Conservation (phyloP, 1,284 basidiomycete species). For the Serendipita sp. region DNA sequence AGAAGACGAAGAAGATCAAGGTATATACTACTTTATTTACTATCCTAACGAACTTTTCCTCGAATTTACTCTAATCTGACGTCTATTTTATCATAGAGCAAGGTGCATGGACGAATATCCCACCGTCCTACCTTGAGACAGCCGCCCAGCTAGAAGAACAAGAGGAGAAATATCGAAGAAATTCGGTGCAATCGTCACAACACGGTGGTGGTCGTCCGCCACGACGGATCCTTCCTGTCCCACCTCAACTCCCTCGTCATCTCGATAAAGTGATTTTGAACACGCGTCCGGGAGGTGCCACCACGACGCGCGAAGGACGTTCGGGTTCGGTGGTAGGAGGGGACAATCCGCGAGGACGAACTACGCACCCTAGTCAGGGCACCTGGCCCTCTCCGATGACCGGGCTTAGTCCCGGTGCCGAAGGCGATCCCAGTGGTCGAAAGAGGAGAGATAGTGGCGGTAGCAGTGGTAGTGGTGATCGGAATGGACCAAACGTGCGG, state of each 20-base stretch:
- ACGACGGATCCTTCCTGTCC: conserved; percentile 65
- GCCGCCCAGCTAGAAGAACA: conserved; percentile 74
- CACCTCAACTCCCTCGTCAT: conserved; percentile 78
- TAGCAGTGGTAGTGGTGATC: not conserved
- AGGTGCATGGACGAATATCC: conserved; percentile 53
- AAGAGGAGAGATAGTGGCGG: not conserved
- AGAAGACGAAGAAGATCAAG: conserved; percentile 12
- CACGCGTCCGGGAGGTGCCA: conserved; percentile 18
- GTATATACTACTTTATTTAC: conserved; percentile 16
- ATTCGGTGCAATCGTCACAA: conserved; percentile 21
- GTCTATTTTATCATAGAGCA: conserved; percentile 20
- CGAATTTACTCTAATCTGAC: conserved; percentile 35
- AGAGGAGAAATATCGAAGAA: conserved; percentile 18
- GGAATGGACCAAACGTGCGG: not conserved
- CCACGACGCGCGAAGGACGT: conserved; percentile 11
- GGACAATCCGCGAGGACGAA: not conserved
- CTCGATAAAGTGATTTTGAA: conserved; percentile 92
- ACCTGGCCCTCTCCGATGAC: not conserved
- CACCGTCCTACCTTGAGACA: conserved; percentile 59
- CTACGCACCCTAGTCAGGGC: not conserved
- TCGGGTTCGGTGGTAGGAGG: conserved; percentile 19
- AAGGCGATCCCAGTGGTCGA: conserved; percentile 6
- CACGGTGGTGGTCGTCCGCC: conserved; percentile 26
- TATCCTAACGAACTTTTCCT: conserved; percentile 23
- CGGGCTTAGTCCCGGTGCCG: not conserved